A percentile compares a stretch with the other conserved stretches of the same genome.
Evolutionary conservation across 495 filamentous ascomycete genomes (phyloP).

Genomic region (Chaetomidium leptoderma): DNA sequence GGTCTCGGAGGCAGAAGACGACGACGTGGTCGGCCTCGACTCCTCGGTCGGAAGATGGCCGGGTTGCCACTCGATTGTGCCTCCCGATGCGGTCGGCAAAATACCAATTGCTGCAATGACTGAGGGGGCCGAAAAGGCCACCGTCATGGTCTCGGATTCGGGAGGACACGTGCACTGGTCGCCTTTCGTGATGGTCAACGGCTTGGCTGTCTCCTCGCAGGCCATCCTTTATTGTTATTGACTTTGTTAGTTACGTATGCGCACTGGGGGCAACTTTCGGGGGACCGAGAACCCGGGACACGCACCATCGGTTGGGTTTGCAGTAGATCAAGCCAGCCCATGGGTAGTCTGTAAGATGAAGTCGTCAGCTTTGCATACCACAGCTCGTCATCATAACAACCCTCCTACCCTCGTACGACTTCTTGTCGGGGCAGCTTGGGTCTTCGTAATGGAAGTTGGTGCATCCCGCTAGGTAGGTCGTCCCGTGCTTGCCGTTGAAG

Average conservation of each 20-base stretch:
- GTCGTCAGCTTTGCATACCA: background rate
- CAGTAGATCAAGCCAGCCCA: constrained; percentile 31
- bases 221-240: constrained; percentile 10
- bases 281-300: constrained; percentile 16
- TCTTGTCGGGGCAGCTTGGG: constrained; percentile 22
- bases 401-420: constrained; percentile 10
- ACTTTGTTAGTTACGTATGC: background rate
- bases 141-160: background rate
- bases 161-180: constrained; percentile 26
- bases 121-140: constrained; percentile 24
- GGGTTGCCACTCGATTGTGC: constrained; percentile 28
- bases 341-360: constrained; percentile 2
- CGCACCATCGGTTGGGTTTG: constrained; percentile 21
- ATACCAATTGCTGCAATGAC: constrained; percentile 23
- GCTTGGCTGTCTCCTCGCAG: constrained; percentile 15
- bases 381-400: background rate
- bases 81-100: constrained; percentile 26
- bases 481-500: constrained; percentile 22
- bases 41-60: constrained; percentile 19
- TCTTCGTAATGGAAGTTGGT: constrained; percentile 25
- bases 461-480: constrained; percentile 37
- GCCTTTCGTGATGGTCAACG: constrained; percentile 6
- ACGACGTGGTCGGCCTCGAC: background rate
- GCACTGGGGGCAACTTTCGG: background rate
- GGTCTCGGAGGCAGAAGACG: background rate